Percentiles rank a stretch among this genome's conserved stretches.
These are phyloP conservation scores for Aegilops umbellulata DNA, from an alignment of 176 grass and related monocot genomes.

Conservation along the genomic window DNA sequence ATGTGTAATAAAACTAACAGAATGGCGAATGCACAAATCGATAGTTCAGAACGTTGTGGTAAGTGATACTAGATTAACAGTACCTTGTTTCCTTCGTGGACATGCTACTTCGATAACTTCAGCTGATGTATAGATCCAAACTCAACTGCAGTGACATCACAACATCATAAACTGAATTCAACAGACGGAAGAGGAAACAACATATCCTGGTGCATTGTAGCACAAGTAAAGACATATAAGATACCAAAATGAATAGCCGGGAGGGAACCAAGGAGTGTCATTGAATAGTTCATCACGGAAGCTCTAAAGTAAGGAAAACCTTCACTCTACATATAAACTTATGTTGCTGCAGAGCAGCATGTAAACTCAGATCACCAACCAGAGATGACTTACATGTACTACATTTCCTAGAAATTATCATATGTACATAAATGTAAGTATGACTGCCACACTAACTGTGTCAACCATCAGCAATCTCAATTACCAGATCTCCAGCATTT, in stretches of 20 bases:
- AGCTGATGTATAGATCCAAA: not conserved
- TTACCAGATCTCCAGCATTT: not conserved
- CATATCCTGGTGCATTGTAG: not conserved
- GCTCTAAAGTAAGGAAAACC: not conserved
- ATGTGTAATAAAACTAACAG: not conserved
- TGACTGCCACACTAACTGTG: not conserved
- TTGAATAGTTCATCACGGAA: not conserved
- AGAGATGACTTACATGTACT: not conserved
- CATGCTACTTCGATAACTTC: slow-evolving; percentile 28
- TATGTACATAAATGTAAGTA: not conserved
- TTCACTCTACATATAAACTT: not conserved
- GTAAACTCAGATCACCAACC: not conserved
- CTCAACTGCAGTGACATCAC: not conserved
- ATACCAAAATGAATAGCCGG: not conserved
- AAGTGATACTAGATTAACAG: not conserved
- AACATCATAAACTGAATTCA: not conserved
- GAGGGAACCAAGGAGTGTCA: not conserved
- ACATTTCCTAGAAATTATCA: not conserved
- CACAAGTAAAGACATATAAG: not conserved
- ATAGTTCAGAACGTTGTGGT: not conserved
- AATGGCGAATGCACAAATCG: not conserved
- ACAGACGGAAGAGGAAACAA: not conserved
- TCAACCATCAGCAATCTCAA: not conserved
- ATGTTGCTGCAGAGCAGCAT: not conserved
- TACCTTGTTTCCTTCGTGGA: slow-evolving; percentile 40